Evolutionary conservation across 805 yeast genomes (phyloP), one percentile per base, ranked within the genome.

Genomic region (Monosporozyma solicola): DNA sequence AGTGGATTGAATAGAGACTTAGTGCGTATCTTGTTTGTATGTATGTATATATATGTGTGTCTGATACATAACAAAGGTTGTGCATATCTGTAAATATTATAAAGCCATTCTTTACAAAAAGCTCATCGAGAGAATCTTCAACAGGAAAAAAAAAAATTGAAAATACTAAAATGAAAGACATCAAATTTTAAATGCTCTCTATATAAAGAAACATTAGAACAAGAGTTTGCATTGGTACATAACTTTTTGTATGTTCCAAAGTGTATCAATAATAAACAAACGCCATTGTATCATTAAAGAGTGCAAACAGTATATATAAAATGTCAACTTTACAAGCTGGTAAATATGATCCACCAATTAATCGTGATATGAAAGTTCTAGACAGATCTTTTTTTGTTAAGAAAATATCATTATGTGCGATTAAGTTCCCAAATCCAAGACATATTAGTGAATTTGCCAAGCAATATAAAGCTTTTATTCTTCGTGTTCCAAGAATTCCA

Each of bases 401-500:
- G 15, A 69, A 73, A n/a, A 70, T 87, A 13, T 77, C 80, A 1
- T 70, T 89, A 22, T 79, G 87, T 59, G 85, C 83, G 29, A 89
- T 91, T 0, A 70, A 73, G 50, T 80, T 92, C 61, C 82, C 84
- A 4, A 82, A 90, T 52, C 87, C 92, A 1, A 71, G 78, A 55
- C 62, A 72, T 57, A 74, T 89, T 32, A 82, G 87, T 5, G 61
- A 61, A 2, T 84, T 90, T 64, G 78, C 83, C n/a, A 84, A 82
- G 61, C 59, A 67, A 3, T 77, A 79, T 63, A 75, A 77, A 50
- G 62, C 68, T 9, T 94, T 85, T 58, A 72, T 88, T n/a, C 69
- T 92, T 31, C 79, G 80, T 56, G 61, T 87, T n/a, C 87, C 87
- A 15, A 78, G 86, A 5, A 72, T 87, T 6, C 81, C 88, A 22